Evolutionary conservation across 331 rosid species (phyloP), one percentile per base, ranked within the genome.

Genomic region (Rhamnella rubrinervis): DNA sequence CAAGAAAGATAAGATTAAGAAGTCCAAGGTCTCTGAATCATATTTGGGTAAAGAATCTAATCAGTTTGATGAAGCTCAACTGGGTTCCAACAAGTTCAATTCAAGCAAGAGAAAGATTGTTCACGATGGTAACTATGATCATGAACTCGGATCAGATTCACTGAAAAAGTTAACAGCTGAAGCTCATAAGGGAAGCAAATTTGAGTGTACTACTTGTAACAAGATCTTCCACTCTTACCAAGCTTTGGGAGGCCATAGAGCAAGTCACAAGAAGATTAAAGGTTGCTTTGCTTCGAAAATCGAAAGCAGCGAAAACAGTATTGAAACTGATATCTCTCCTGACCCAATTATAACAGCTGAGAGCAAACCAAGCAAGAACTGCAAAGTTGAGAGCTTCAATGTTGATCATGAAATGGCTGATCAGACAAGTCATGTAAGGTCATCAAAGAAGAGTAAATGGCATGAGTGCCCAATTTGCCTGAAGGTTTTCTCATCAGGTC

Each of bases 201-300:
- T 88, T 60, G 89, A 86, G 88, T 92, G 96, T 44, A 77, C 81
- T 65, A 83, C 96, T 75, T 92, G 98, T 66, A 77, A 85, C 87
- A 92, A 77, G 75, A 74, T 78, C 71, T 92, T 89, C 51, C 83
- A 75, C 59, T 92, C 98, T 0, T 89, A 92, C 75, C 98, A 92
- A 83, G 96, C 98, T 62, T 92, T 92, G 37, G 98, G 98, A 7
- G 98, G 98, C 15, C 98, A 92, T 59, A 92, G 95, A 80, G 96
- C 98, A 6, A 90, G 96, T 71, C 98, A 93, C 52, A 86, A 81
- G 75, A 93, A 85, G 81, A 74, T 58, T 70, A 88, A 77, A 83
- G 88, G 87, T 0, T 83, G 91, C 78, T 84, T 85, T 37, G 88
- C 77, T 75, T 76, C 98, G 35, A 89, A 18, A 40, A 73, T 74